Base-by-base conservation (phyloP, 2,329 filamentous ascomycete genomes). In the Penicillium sp. region DNA sequence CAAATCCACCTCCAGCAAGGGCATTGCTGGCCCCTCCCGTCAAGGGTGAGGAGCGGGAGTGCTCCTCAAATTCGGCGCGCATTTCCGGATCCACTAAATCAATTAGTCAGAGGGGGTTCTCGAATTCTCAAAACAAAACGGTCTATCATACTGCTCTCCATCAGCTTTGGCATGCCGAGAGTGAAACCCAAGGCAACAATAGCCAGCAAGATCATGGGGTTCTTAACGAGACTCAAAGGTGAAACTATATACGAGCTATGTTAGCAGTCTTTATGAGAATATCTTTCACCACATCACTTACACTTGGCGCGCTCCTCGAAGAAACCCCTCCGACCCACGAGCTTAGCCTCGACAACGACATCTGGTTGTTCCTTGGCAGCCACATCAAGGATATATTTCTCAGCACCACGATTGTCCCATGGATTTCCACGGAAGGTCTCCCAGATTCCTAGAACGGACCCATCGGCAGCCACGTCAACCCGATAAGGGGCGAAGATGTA, bases 141-240 rank as follows among this genome's bases (percentile, higher is more conserved):
- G 19, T 27, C 37, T 84, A 31, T 39, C 91, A 61, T 85, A 97
- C 93, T 96, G 73, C 95, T 97, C 51, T 98, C 93, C 79, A 98
- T 87, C 55, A 99, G 76, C 75, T 97, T 95, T 14, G 95, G 95
- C 90, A 98, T 91, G 64, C 93, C 93, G 68, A 98, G 83, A 61
- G 96, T 92, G 63, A 97, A 80, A 5, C 79, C 87, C 80, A 97
- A 86, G 60, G 88, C 91, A 39, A 95, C 86, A 33, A 96, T 77
- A 5, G 89, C 92, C 80, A 99, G 89, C 59, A 99, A 83, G 62
- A 98, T 97, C 92, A 98, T 98, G 3, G 95, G 95, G 72, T 91
- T 96, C 80, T 95, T 95, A 68, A 97, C 81, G 55, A 97, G 87
- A 57, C 84, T 85, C 56, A 97, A 70, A n/a, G 93, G 82, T 19